A percentile compares a stretch with the other conserved stretches of the same genome.
Evolutionary conservation across 2,329 filamentous ascomycete genomes (phyloP).

Genomic region (Juglanconis sp.): DNA sequence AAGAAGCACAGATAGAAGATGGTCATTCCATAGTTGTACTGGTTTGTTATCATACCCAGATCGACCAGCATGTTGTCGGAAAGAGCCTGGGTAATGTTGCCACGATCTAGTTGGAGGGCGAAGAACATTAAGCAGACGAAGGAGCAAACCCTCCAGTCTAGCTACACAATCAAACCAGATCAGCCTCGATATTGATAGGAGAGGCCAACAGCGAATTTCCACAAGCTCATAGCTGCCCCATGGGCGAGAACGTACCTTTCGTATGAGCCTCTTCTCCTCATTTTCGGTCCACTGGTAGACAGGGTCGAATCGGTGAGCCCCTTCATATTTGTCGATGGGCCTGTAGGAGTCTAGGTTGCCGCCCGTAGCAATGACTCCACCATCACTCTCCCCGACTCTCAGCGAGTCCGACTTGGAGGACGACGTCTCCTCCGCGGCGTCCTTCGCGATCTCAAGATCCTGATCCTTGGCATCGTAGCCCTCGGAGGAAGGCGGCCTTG

Average conservation of each 20-base stretch:
- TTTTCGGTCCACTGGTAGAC: conserved; percentile 51
- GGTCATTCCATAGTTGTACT: conserved; percentile 47
- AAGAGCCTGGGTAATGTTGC: conserved; percentile 33
- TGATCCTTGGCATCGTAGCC: conserved; percentile 8
- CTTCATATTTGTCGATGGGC: conserved; percentile 55
- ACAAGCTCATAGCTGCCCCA: no score
- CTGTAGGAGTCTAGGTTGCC: conserved; percentile 34
- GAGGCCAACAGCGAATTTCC: no score
- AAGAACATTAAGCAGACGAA: conserved; percentile 35
- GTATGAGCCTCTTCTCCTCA: conserved; percentile 54
- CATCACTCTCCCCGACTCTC: conserved; percentile 13
- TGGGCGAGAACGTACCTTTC: conserved; percentile 39
- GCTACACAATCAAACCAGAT: conserved; percentile 20
- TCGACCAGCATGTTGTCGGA: conserved; percentile 31
- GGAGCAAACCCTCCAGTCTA: conserved; percentile 30
- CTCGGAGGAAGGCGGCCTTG: background rate
- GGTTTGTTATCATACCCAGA: conserved; percentile 33
- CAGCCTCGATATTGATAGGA: no score
- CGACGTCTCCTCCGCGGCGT: background rate
- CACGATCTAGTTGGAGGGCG: conserved; percentile 33
- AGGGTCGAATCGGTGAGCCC: conserved; percentile 57
- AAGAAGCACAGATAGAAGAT: conserved; percentile 49
- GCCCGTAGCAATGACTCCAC: conserved; percentile 13
- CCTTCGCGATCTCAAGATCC: conserved; percentile 10
- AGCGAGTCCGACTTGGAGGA: conserved; percentile 2